Evolutionary conservation across 2,329 filamentous ascomycete species (phyloP), one percentile per base, ranked within the genome.

Genomic region (Lachnellula occidentalis): DNA sequence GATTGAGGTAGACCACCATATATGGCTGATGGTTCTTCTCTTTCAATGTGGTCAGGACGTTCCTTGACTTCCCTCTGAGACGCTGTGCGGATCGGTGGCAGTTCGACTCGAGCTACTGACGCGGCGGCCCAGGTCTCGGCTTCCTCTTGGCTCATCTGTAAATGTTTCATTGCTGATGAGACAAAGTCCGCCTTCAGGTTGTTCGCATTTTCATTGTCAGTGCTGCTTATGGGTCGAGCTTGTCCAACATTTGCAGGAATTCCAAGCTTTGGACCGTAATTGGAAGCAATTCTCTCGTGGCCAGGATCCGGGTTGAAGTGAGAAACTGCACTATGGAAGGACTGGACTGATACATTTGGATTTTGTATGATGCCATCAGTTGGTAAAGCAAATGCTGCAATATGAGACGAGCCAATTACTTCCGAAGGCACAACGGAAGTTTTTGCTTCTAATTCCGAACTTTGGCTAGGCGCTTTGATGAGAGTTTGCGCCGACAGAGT

Each of bases 1-100:
- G 81, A 71, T 17, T 79, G 73, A 61, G 83, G 85, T 64, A 86
- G 80, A 50, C 75, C 76, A 62, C 82, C 7, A 24, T 24, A 24
- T 24, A 24, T 6, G 24, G 24, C 24, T 24, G 5, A 6, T 24
- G 5, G 24, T 24, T 24, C 24, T 24, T 24, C 7, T 24, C 24
- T 24, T 24, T 24, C 24, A 6, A 24, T 5, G 24, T 24, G 24
- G 7, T 24, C 24, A 24, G 27, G 27, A 11, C 27, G 27, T 31
- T 31, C 27, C 27, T 31, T 31, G 7, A 8, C 37, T n/a, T 39
- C 14, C 17, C 37, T 15, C 11, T 5, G 19, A 22, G 41, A 43
- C 11, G 9, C 9, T 22, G 5, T 19, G n/a, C 19, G 17, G 8
- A 43, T 43, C 41, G n/a, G n/a, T 17, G 34, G 19, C 15, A 42